Percentiles rank a stretch among this genome's conserved stretches.
phyloP scores from a whole-genome alignment of 176 grass and related monocot species.

The Urochloa ruziziensis region DNA sequence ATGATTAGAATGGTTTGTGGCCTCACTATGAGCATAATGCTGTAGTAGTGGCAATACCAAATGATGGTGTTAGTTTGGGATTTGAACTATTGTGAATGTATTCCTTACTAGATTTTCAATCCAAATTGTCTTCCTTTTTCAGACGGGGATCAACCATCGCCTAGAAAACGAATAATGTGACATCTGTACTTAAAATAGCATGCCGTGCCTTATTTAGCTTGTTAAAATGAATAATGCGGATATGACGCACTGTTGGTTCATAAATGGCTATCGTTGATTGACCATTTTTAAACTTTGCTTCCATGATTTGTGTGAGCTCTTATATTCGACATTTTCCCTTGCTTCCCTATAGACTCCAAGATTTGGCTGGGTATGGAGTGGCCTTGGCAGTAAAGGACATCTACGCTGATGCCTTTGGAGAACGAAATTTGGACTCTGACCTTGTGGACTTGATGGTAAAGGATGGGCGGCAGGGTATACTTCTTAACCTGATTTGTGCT shows the following conservation, averaged over 20 bases:
- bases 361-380: conserved; percentile 94
- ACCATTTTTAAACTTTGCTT: neutral
- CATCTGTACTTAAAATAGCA: neutral
- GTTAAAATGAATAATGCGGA: neutral
- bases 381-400: conserved; percentile 76
- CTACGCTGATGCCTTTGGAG: conserved; percentile 55
- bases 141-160: conserved; percentile 4
- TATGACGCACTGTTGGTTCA: neutral
- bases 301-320: neutral
- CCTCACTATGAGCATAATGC: neutral
- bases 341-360: conserved; percentile 59
- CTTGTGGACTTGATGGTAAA: conserved; percentile 61
- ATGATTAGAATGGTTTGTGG: conserved; percentile 3
- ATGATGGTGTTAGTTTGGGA: neutral
- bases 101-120: neutral
- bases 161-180: neutral
- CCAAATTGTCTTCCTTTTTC: neutral
- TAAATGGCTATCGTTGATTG: neutral
- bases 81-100: neutral
- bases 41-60: neutral
- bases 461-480: conserved; percentile 73
- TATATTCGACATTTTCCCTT: conserved; percentile 10
- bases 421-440: conserved; percentile 43
- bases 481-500: conserved; percentile 30
- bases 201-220: neutral